Base-by-base conservation (phyloP, 192 early-diverging fungal species). In the Spizellomyces sp. region DNA sequence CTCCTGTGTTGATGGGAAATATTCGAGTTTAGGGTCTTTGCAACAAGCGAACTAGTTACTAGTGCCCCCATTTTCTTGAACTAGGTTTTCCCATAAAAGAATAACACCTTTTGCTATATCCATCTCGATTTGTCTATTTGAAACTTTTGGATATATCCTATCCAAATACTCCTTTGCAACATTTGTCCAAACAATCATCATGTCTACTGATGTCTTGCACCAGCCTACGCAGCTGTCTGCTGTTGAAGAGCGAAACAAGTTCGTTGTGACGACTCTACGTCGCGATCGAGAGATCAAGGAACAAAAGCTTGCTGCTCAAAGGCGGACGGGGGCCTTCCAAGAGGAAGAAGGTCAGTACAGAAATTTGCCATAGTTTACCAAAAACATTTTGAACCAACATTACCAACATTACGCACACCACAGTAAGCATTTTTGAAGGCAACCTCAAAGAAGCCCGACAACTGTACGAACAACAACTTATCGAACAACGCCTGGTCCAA, bases 401-500 rank as follows among this genome's bases (percentile, higher is more conserved):
- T 36, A 36, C 3, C 3, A 36, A 36, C 27, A 36, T 36, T 36
- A 36, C 27, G 3, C 27, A 36, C 3, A 0, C 21, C 5, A 19
- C 42, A 70, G 68, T 64, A 10, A 42, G 44, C 10, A 27, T 71
- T 7, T 71, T 71, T 64, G 70, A 71, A 48, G 70, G 58, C 9
- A 71, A 71, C 48, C 15, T 71, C 9, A 62, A 71, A 43, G 70
- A 71, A 64, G 70, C 70, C 15, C 47, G 60, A 6, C 70, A 64
- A 4, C 48, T 71, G 42, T 71, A 71, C 54, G 70, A 71, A 45
- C 62, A 62, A 36, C 70, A 71, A 43, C 62, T 71, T 12, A 60
- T 55, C 5, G 70, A 71, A 48, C 61, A 56, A 52, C 60, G 70
- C 6, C 70, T 50, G 21, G 54, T 60, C 3, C 52, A 62, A 7